Base-by-base conservation (phyloP, 148 eudicot genomes). In the Euryodendron excelsum region DNA sequence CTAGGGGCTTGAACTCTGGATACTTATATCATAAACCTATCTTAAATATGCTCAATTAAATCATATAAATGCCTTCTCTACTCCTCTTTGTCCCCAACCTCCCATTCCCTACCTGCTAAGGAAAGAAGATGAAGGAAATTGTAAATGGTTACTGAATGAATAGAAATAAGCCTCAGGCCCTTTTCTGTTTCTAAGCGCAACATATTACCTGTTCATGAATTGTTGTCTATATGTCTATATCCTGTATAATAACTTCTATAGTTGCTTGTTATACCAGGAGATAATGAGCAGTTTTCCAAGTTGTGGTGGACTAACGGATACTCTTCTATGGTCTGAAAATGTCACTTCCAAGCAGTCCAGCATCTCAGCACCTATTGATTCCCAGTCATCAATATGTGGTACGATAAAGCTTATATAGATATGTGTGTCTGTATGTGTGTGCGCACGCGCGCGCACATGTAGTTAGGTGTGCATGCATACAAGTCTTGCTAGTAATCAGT, bases 351-450 rank as follows among this genome's bases (percentile, higher is more conserved):
- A 86, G 73, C 86, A 74, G 47, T 77, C 91, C 3, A 69, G 85
- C 55, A 59, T 84, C 63, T 84, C 94, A n/a, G 77, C 68, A 0
- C 82, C 93, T 36, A 77, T 88, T 33, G 98, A 94, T 79, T 92
- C 97, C 6, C 94, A 89, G 65, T 94, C 98, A 59, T 92, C 97
- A 15, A 88, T 92, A 25, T 88, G 95, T 81, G 97, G 97, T 94
- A 92, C 58, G 87, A 23, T 12, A 34, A 52, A 71, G 23, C 18
- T 65, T 56, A n/a, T 20, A 15, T 41, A 25, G 15, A 27, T 28
- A 12, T 69, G 5, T 9, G 2, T 13, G 31, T 45, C 25, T 23
- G 17, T 69, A 28, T 28, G 9, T 41, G 6, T 23, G 25, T 20
- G 28, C 50, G n/a, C n/a, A n/a, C n/a, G n/a, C n/a, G n/a, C n/a